Percentiles rank a stretch among this genome's conserved stretches.
phyloP scores from a whole-genome alignment of 352 stramenopile genomes.

The Phytophthora citrophthora region DNA sequence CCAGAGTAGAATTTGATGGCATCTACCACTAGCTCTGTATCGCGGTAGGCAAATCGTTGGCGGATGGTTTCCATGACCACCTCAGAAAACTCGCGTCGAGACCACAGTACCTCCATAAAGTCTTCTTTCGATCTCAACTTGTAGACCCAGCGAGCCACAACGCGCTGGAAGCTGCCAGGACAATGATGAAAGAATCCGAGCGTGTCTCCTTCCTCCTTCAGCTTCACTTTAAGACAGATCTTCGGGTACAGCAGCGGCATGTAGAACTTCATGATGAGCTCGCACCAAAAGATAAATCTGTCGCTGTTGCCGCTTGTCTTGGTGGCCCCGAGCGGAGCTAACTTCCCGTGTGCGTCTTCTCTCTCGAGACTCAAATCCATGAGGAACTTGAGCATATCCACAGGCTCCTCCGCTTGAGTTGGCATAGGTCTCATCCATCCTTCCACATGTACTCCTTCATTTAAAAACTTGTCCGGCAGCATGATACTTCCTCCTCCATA shows the following conservation, averaged over 20 bases:
- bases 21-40: constrained; percentile 84
- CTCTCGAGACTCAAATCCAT: constrained; percentile 89
- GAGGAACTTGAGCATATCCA: constrained; percentile 91
- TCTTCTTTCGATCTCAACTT: constrained; percentile 84
- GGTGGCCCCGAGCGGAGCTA: constrained; percentile 35
- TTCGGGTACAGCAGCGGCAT: constrained; percentile 91
- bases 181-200: constrained; percentile 90
- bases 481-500: constrained; percentile 85
- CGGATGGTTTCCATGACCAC: constrained; percentile 90
- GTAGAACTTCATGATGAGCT: constrained; percentile 91
- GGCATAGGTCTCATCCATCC: constrained; percentile 82
- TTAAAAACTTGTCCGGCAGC: constrained; percentile 81
- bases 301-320: constrained; percentile 46
- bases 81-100: constrained; percentile 77
- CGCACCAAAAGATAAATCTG: constrained; percentile 86
- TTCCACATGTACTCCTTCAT: constrained; percentile 86
- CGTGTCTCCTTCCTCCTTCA: constrained; percentile 84
- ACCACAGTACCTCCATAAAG: constrained; percentile 86
- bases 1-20: constrained; percentile 90
- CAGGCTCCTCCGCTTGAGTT: constrained; percentile 84
- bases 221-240: constrained; percentile 81
- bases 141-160: constrained; percentile 88
- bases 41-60: constrained; percentile 86
- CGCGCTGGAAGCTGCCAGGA: constrained; percentile 85
- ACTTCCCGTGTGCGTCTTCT: constrained; percentile 50